Evolutionary conservation across 495 filamentous ascomycete genomes (phyloP).

Genomic region (Talaromyces borbonicus): DNA sequence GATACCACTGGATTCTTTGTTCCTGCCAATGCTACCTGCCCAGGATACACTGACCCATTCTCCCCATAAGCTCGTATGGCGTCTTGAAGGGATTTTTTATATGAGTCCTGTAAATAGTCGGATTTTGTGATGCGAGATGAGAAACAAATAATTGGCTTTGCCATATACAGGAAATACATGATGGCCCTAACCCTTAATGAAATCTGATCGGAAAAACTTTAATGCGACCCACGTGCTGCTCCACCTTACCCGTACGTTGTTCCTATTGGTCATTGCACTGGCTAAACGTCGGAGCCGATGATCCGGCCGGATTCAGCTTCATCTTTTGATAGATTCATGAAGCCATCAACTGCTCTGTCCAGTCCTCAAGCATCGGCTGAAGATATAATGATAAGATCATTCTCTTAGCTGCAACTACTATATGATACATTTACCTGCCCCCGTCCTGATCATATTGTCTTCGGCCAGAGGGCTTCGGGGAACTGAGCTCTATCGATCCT

Average conservation of each 20-base stretch:
- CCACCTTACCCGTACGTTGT: background rate
- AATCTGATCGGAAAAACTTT: background rate
- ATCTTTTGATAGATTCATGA: background rate
- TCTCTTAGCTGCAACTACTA: too few relatives aligned
- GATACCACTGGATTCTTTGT: conserved; percentile 5
- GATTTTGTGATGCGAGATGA: too few relatives aligned
- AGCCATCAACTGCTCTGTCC: background rate
- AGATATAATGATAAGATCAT: too few relatives aligned
- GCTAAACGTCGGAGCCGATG: background rate
- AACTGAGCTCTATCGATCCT: background rate
- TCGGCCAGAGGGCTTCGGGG: too few relatives aligned
- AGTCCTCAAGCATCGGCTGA: too few relatives aligned
- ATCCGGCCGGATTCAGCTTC: background rate
- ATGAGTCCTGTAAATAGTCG: too few relatives aligned
- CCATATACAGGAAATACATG: too few relatives aligned
- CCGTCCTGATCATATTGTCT: too few relatives aligned
- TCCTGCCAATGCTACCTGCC: conserved; percentile 7
- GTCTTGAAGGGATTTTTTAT: too few relatives aligned
- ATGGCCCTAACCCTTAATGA: too few relatives aligned
- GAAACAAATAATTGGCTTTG: too few relatives aligned
- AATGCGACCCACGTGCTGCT: background rate
- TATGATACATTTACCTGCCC: too few relatives aligned
- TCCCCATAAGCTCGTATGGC: conserved; percentile 1
- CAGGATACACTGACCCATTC: conserved; percentile 4
- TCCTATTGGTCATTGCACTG: background rate